A percentile compares a stretch with the other conserved stretches of the same genome.
Evolutionary conservation across 208 protist genomes (phyloP).

Genomic region (Herpetomonas samuelpessoai): DNA sequence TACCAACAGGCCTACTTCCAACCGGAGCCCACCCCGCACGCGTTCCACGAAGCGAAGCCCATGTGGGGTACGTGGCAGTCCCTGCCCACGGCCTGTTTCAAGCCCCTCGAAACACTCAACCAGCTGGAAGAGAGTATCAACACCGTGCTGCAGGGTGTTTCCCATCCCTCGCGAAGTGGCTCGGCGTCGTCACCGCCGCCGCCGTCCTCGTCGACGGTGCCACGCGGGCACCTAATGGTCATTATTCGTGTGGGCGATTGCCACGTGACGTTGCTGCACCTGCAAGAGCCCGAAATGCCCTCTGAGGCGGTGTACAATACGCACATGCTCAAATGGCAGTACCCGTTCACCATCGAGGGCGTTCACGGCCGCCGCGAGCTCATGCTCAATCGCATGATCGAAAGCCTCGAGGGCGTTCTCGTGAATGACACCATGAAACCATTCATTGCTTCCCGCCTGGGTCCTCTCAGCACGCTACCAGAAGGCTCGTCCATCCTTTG

Average conservation of each 20-base stretch:
- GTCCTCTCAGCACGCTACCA: slow-evolving; percentile 42
- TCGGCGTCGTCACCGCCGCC: background rate
- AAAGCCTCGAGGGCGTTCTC: slow-evolving; percentile 73
- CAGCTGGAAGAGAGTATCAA: slow-evolving; percentile 82
- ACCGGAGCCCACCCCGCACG: slow-evolving; percentile 36
- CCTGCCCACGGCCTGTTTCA: slow-evolving; percentile 65
- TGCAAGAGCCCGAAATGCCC: slow-evolving; percentile 69
- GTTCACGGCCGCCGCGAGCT: slow-evolving; percentile 59
- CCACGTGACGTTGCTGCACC: slow-evolving; percentile 70
- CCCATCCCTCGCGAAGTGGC: background rate
- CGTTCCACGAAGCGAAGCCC: slow-evolving; percentile 33
- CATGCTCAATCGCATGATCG: slow-evolving; percentile 79
- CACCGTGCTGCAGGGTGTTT: slow-evolving; percentile 29
- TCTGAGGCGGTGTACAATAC: slow-evolving; percentile 68
- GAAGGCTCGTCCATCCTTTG: slow-evolving; percentile 32
- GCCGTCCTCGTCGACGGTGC: slow-evolving; percentile 19
- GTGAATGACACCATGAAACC: slow-evolving; percentile 67
- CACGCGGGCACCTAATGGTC: slow-evolving; percentile 81
- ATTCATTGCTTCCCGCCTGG: slow-evolving; percentile 59
- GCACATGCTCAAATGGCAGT: slow-evolving; percentile 88
- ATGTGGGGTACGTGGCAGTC: slow-evolving; percentile 72
- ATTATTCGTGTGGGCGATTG: slow-evolving; percentile 86
- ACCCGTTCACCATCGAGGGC: slow-evolving; percentile 73
- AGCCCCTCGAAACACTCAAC: slow-evolving; percentile 51
- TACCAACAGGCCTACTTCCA: slow-evolving; percentile 25